Evolutionary conservation across 805 yeast genomes (phyloP).

Genomic region (Scheffersomyces coipomensis): DNA sequence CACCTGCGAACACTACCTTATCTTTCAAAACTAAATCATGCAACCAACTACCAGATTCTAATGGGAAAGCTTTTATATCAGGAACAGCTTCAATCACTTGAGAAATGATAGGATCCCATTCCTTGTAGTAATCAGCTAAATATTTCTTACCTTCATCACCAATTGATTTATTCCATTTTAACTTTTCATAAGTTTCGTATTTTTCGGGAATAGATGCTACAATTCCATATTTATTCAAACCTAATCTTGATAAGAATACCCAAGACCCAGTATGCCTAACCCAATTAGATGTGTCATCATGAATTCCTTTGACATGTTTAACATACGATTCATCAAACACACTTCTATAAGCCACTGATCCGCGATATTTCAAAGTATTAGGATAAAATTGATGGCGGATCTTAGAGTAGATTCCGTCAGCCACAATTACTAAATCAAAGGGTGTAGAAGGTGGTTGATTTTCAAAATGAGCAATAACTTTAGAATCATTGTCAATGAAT

Average conservation of each 20-base stretch:
- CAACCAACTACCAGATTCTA: constrained; percentile 4
- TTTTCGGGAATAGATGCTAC: constrained; percentile 4
- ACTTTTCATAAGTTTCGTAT: background rate
- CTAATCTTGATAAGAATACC: constrained; percentile 2
- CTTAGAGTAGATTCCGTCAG: constrained; percentile 12
- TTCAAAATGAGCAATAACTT: background rate
- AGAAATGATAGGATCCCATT: constrained; percentile 4
- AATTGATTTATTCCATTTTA: constrained; percentile 4
- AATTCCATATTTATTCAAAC: constrained; percentile 4
- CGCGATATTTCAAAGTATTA: constrained; percentile 6
- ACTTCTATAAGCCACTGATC: constrained; percentile 9
- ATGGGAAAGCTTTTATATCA: constrained; percentile 4
- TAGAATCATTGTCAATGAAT: background rate
- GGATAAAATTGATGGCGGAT: constrained; percentile 7
- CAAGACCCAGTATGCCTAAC: background rate
- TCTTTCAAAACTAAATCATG: constrained; percentile 1
- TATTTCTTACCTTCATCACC: constrained; percentile 3
- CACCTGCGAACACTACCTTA: constrained; percentile 3
- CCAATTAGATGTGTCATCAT: constrained; percentile 9
- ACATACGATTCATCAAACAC: constrained; percentile 6
- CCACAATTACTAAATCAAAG: constrained; percentile 9
- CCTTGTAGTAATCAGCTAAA: background rate
- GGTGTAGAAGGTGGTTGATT: background rate
- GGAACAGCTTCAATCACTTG: constrained; percentile 2
- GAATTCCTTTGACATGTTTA: constrained; percentile 3